Conservation (phyloP, 345 rosid genomes). For the Toxicodendron radicans region DNA sequence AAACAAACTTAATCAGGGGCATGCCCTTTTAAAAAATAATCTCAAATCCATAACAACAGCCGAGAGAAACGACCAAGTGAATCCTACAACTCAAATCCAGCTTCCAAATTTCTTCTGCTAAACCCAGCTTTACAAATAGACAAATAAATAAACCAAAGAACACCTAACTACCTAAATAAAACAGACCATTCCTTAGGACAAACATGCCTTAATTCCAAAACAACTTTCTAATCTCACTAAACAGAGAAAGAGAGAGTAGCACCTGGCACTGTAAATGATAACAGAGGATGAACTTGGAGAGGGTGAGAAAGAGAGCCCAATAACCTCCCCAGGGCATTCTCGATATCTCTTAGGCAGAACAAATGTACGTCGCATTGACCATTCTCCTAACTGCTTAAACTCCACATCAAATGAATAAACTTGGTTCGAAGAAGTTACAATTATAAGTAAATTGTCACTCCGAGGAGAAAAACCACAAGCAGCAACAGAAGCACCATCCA, state of each 20-base stretch:
- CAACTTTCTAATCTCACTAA: neutral
- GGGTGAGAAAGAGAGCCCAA: constrained; percentile 79
- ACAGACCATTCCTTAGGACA: neutral
- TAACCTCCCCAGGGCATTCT: constrained; percentile 96
- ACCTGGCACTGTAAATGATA: constrained; percentile 91
- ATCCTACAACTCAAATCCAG: neutral
- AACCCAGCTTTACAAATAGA: neutral
- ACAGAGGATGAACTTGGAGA: constrained; percentile 52
- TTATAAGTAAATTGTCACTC: constrained; percentile 63
- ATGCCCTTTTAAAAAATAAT: neutral
- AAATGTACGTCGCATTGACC: constrained; percentile 67
- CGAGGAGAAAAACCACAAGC: constrained; percentile 89
- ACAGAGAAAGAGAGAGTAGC: constrained; percentile 5
- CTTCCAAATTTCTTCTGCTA: neutral
- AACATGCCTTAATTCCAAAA: neutral
- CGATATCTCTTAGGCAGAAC: constrained; percentile 74
- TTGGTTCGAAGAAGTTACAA: constrained; percentile 80
- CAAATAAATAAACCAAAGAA: neutral
- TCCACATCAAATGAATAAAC: constrained; percentile 91
- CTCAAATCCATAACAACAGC: neutral
- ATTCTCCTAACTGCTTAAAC: constrained; percentile 82
- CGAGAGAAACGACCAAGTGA: neutral
- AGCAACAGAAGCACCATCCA: constrained; percentile 88
- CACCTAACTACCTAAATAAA: neutral
- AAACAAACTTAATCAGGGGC: neutral